A percentile compares a stretch with the other conserved stretches of the same genome.
These are phyloP conservation scores for Gynostemma pentaphyllum DNA, from an alignment of 306 rosid species.

Conservation along the genomic window DNA sequence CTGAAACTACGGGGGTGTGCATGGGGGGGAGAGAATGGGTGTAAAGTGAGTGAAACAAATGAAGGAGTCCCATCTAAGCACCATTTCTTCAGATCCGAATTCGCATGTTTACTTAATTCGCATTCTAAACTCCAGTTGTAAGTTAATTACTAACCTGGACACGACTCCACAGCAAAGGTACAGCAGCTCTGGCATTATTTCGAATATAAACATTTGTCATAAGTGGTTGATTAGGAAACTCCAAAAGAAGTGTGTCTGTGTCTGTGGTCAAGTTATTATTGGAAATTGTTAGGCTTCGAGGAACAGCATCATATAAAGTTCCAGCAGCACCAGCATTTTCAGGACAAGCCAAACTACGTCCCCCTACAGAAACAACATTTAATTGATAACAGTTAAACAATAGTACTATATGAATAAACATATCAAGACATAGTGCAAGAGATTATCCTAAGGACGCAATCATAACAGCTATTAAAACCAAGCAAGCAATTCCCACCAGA, in stretches of 20 bases:
- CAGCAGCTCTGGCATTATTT: conserved; percentile 88
- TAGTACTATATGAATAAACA: background rate
- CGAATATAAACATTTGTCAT: conserved; percentile 89
- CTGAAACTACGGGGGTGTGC: too few species aligned
- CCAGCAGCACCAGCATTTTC: conserved; percentile 96
- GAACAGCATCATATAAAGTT: conserved; percentile 93
- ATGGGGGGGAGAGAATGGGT: too few species aligned
- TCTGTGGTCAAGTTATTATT: conserved; percentile 78
- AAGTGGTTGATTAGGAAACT: conserved; percentile 90
- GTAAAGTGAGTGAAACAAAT: background rate
- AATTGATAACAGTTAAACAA: background rate
- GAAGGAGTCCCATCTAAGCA: background rate
- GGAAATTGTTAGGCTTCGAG: conserved; percentile 70
- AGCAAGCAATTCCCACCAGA: background rate
- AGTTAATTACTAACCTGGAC: conserved; percentile 70
- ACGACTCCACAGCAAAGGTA: conserved; percentile 98
- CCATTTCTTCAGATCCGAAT: background rate
- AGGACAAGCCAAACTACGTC: conserved; percentile 67
- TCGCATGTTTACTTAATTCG: background rate
- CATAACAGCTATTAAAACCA: background rate
- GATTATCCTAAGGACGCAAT: background rate
- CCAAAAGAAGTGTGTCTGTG: conserved; percentile 91
- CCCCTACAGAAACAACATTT: conserved; percentile 49
- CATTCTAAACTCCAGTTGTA: background rate
- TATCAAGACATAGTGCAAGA: background rate